phyloP scores from a whole-genome alignment of 2,329 filamentous ascomycete species.

The Penicillium sp. region DNA sequence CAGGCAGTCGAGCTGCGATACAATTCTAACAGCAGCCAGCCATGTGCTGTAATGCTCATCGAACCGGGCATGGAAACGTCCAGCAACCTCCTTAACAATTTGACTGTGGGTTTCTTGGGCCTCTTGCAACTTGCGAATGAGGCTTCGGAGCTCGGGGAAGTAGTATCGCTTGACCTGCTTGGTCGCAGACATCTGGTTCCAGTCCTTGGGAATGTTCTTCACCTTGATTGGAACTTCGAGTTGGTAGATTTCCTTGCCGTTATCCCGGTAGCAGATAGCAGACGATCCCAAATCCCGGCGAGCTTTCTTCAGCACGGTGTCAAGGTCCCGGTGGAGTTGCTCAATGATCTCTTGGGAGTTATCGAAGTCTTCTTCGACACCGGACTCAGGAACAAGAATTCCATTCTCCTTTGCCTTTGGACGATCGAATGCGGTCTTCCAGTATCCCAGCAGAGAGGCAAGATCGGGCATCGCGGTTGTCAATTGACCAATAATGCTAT shows the following conservation, averaged over 20 bases:
- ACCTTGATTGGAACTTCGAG: conserved; percentile 82
- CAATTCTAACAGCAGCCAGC: conserved; percentile 84
- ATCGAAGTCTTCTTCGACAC: conserved; percentile 91
- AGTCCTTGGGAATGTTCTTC: conserved; percentile 77
- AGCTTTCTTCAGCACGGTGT: conserved; percentile 68
- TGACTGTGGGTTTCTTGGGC: conserved; percentile 91
- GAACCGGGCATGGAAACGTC: conserved; percentile 81
- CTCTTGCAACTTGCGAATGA: conserved; percentile 88
- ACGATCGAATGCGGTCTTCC: conserved; percentile 90
- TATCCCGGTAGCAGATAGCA: conserved; percentile 72
- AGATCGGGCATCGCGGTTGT: conserved; percentile 85
- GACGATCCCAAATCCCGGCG: conserved; percentile 73
- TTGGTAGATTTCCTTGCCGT: conserved; percentile 97
- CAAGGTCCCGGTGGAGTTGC: conserved; percentile 70
- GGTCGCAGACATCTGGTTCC: conserved; percentile 96
- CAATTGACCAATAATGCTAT: conserved; percentile 77
- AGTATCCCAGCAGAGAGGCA: conserved; percentile 69
- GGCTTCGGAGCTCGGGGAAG: conserved; percentile 74
- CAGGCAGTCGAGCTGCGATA: conserved; percentile 90
- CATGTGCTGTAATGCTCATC: conserved; percentile 82
- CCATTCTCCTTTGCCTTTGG: conserved; percentile 74
- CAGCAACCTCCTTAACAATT: conserved; percentile 80
- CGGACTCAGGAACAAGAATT: conserved; percentile 77
- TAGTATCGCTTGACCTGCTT: conserved; percentile 91
- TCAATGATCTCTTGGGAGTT: conserved; percentile 73